Evolutionary conservation across 179 eudicot species (phyloP), one percentile per base, ranked within the genome.

Genomic region (Dionaea muscipula): DNA sequence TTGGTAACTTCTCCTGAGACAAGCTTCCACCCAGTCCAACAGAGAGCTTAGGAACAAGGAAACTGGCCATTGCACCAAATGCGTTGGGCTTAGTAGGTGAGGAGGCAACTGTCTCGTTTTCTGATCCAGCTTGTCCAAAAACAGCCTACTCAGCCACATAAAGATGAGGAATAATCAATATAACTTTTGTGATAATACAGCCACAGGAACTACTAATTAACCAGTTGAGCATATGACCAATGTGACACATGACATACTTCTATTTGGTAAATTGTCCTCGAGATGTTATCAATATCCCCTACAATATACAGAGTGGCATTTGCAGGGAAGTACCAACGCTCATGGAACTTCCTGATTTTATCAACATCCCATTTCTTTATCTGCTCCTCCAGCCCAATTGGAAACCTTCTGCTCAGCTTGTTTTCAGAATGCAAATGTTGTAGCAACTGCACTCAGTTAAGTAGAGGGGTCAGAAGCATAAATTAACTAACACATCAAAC

Each of bases 301-400:
- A 93, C 99, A 60, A 93, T 81, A 62, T 83, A 93, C 67, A 93
- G 72, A 45, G 99, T 93, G 36, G 96, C 90, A 67, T 93, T 93
- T 57, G 95, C 99, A n/a, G 99, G 99, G 61, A 93, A 93, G 71
- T 93, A 93, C 99, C 99, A 93, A 47, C 96, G 82, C 62, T 93
- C 99, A 24, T 93, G 99, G 63, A 93, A 93, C 68, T 78, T 85
- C 67, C 93, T 78, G 39, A 93, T 89, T 73, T 85, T 88, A 59
- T 93, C 99, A 51, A 82, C 96, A 81, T 93, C 99, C 99, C 99
- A 93, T 68, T 79, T 93, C 81, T 85, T 93, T 55, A 93, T 93
- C 67, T 93, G 99, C 68, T 93, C 96, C 69, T 93, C 99, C 64
- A 93, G 67, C 62, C 99, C 99, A 60, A 93, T 93, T 19, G 99